Percentiles rank a stretch among this genome's conserved stretches.
Conservation (phyloP, 805 yeast genomes). For the Pichia heedii region DNA sequence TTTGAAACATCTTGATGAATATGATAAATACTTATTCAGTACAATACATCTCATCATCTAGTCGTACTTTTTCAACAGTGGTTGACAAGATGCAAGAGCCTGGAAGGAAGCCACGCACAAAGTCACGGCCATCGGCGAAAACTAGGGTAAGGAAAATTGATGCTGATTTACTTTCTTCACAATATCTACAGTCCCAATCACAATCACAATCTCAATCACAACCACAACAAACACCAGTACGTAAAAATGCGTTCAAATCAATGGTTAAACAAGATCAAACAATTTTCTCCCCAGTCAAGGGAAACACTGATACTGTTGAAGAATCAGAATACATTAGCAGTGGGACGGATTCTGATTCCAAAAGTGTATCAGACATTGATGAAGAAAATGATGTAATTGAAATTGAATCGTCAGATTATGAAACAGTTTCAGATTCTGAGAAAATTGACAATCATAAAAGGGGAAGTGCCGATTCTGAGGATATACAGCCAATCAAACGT, state of each 20-base stretch:
- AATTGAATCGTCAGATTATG: not conserved
- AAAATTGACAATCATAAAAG: not conserved
- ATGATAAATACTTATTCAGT: too few species aligned
- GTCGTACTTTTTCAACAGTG: not conserved
- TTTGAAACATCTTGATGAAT: too few species aligned
- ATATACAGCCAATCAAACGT: too few species aligned
- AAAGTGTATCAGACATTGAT: not conserved
- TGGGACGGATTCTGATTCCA: not conserved
- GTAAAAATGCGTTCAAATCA: conserved; percentile 5
- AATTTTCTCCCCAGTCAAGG: conserved; percentile 11
- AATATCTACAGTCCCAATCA: conserved; percentile 6
- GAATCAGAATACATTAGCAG: not conserved
- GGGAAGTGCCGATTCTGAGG: too few species aligned
- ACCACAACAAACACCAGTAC: conserved; percentile 1
- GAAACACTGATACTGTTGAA: not conserved
- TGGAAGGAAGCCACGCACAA: not conserved
- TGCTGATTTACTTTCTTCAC: conserved; percentile 5
- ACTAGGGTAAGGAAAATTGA: conserved; percentile 7
- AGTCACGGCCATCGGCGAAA: conserved; percentile 11
- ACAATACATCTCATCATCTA: too few species aligned
- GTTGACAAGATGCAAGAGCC: too few species aligned
- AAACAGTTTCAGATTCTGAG: not conserved
- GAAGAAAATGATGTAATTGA: conserved; percentile 2
- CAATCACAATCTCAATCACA: not conserved
- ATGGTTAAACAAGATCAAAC: conserved; percentile 8